phyloP scores from a whole-genome alignment of 768 basidiomycete species.

The Lentinula detonsa region DNA sequence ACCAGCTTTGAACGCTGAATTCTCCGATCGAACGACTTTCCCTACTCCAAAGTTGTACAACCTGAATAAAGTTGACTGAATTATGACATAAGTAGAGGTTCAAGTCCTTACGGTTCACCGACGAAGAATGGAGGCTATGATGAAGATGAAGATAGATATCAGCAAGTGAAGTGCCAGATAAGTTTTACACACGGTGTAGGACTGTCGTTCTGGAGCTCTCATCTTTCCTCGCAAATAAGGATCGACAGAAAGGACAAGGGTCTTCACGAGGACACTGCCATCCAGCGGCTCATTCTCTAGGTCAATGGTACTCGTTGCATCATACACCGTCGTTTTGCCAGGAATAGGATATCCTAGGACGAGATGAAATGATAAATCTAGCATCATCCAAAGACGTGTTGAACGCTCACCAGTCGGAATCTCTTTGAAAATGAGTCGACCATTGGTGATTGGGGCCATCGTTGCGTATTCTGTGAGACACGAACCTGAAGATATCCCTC shows the following conservation, averaged over 20 bases:
- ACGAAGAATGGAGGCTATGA: conserved; percentile 4
- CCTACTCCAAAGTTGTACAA: conserved; percentile 12
- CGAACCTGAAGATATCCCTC: too few relatives aligned
- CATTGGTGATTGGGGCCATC: conserved; percentile 14
- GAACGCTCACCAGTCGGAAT: conserved; percentile 14
- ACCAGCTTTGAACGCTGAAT: conserved; percentile 14
- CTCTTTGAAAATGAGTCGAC: conserved; percentile 21
- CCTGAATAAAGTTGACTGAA: neutral
- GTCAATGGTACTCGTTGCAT: conserved; percentile 26
- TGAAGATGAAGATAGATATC: too few relatives aligned
- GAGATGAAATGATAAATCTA: neutral
- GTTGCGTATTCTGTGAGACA: too few relatives aligned
- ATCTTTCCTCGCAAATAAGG: conserved; percentile 26
- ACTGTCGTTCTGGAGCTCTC: conserved; percentile 13
- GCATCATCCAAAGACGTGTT: neutral
- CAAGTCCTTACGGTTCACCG: conserved; percentile 10
- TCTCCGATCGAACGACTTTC: conserved; percentile 11
- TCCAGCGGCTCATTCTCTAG: conserved; percentile 24
- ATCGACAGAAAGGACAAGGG: conserved; percentile 28
- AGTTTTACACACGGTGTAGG: conserved; percentile 10
- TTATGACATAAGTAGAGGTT: neutral
- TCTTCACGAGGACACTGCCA: conserved; percentile 25
- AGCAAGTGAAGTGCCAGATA: neutral
- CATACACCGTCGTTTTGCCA: conserved; percentile 23
- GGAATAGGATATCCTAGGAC: conserved; percentile 13